phyloP scores from a whole-genome alignment of 306 rosid species.

The Sindora glabra region DNA sequence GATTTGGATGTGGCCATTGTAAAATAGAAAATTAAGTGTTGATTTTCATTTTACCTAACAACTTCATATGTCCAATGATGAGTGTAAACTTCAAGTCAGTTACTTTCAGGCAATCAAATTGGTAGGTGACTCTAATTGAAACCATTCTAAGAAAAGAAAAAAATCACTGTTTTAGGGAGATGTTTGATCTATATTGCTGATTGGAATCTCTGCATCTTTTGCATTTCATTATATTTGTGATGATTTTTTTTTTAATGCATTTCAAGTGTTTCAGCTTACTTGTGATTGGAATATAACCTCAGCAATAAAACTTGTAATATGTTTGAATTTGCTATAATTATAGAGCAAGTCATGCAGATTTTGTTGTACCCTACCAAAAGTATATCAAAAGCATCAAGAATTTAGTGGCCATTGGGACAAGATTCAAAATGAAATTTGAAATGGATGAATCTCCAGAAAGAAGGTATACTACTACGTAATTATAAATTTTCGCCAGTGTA shows the following conservation, averaged over 20 bases:
- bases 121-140: too few species aligned
- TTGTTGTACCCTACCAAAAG: constrained; percentile 75
- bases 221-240: background rate
- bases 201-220: too few species aligned
- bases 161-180: too few species aligned
- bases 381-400: constrained; percentile 56
- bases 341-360: constrained; percentile 92
- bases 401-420: constrained; percentile 67
- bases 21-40: background rate
- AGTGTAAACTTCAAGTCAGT: too few species aligned
- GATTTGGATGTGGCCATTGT: background rate
- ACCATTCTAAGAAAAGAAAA: too few species aligned
- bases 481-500: background rate
- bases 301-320: background rate
- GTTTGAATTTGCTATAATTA: constrained; percentile 16
- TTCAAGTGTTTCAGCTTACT: background rate
- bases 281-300: background rate
- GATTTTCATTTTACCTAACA: background rate
- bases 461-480: constrained; percentile 40
- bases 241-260: background rate
- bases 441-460: constrained; percentile 94
- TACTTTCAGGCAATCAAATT: too few species aligned
- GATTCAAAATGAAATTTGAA: constrained; percentile 86
- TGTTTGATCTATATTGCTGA: too few species aligned
- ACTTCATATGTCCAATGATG: background rate